Conservation (phyloP, 169 alveolate genomes). For the Plasmodium sp. region DNA sequence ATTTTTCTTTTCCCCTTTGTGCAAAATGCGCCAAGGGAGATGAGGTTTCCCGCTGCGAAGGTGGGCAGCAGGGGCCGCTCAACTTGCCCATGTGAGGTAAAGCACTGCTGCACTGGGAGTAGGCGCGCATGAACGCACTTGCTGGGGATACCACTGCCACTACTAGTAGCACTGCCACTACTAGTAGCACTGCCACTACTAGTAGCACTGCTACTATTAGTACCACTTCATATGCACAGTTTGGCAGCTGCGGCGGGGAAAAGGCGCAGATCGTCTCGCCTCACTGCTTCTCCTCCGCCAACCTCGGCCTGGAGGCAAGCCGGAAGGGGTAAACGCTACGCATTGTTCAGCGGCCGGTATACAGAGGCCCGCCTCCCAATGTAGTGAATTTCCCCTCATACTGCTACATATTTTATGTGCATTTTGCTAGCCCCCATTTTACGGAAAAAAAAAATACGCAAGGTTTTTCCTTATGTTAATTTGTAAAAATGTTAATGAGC, state of each 20-base stretch:
- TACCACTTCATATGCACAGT: background rate
- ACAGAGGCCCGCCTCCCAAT: background rate
- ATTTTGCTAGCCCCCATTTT: background rate
- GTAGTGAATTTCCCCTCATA: background rate
- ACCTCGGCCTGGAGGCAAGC: background rate
- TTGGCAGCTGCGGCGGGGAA: background rate
- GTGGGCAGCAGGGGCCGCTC: background rate
- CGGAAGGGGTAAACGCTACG: background rate
- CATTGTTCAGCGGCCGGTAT: background rate
- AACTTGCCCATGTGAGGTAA: background rate
- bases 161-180: too few species aligned
- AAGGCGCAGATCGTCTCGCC: background rate
- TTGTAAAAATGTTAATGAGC: background rate
- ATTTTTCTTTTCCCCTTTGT: background rate
- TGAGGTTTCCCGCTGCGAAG: background rate
- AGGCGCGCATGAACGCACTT: background rate
- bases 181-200: background rate
- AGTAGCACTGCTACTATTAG: too few species aligned
- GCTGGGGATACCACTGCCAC: background rate
- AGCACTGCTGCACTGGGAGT: background rate
- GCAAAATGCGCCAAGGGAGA: background rate
- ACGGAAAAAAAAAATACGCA: background rate
- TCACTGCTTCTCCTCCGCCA: background rate
- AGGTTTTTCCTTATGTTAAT: background rate
- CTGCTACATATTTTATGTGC: background rate